phyloP scores from a whole-genome alignment of 2,329 filamentous ascomycete species.

The Diaporthe vexans region DNA sequence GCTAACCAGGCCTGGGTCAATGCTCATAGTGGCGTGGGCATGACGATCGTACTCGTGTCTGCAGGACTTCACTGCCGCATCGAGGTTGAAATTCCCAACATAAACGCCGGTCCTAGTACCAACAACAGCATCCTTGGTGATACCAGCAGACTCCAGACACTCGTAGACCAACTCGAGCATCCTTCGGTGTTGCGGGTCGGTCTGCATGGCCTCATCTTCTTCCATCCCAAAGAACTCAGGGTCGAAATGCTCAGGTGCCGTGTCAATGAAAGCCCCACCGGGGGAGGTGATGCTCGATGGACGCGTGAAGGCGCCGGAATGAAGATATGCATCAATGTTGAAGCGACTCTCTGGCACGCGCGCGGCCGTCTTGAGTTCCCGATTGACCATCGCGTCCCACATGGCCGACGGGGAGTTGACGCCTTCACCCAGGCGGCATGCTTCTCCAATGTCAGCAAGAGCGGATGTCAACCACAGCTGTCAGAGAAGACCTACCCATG shows the following conservation, averaged over 20 bases:
- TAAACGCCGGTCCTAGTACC: neutral
- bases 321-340: neutral
- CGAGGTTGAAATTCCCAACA: neutral
- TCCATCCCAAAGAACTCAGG: neutral
- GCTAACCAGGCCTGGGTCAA: neutral
- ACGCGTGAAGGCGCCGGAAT: neutral
- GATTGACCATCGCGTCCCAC: neutral
- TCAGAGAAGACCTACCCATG: neutral
- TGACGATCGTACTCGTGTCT: neutral
- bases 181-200: neutral
- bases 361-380: neutral
- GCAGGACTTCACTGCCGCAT: neutral
- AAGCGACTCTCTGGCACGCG: neutral
- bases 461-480: neutral
- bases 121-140: neutral
- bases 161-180: constrained; percentile 3
- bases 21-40: constrained; percentile 6
- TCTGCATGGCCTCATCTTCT: neutral
- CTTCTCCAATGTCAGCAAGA: neutral
- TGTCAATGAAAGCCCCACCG: neutral
- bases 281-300: neutral
- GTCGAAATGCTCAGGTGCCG: neutral
- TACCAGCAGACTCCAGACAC: neutral
- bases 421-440: neutral
- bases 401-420: neutral